A percentile compares a stretch with the other conserved stretches of the same genome.
Conservation (phyloP, 805 yeast genomes). For the Cyberlindnera maritima region DNA sequence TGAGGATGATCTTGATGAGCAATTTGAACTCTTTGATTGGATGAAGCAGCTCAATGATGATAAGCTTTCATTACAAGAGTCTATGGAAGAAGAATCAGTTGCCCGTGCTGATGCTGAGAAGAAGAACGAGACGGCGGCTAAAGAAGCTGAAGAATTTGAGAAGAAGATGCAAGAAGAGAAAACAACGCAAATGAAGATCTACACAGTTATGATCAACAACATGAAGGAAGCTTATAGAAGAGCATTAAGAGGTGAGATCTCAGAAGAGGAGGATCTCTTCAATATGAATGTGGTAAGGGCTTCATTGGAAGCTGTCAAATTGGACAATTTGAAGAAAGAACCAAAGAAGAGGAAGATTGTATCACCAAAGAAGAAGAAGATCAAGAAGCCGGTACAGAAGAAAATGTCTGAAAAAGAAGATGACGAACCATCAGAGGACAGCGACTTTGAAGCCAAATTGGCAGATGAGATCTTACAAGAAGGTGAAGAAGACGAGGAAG, state of each 20-base stretch:
- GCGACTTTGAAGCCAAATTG: background rate
- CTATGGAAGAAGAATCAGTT: background rate
- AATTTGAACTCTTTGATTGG: slow-evolving; percentile 25
- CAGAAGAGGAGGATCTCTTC: slow-evolving; percentile 19
- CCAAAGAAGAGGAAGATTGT: background rate
- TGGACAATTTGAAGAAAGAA: background rate
- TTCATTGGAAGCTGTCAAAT: slow-evolving; percentile 1
- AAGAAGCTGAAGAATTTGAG: slow-evolving; percentile 14
- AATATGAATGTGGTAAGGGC: slow-evolving; percentile 7
- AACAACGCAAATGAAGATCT: slow-evolving; percentile 16
- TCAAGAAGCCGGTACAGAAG: background rate
- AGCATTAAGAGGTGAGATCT: slow-evolving; percentile 19
- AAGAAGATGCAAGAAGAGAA: slow-evolving; percentile 11
- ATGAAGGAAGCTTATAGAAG: slow-evolving; percentile 19
- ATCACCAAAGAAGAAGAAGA: background rate
- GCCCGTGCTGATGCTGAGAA: background rate
- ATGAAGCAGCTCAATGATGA: slow-evolving; percentile 10
- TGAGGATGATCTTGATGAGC: slow-evolving; percentile 9
- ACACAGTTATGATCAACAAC: slow-evolving; percentile 22
- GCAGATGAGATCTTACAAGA: slow-evolving; percentile 1
- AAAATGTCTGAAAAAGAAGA: background rate
- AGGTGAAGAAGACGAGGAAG: background rate
- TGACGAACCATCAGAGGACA: background rate
- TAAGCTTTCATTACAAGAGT: slow-evolving; percentile 2
- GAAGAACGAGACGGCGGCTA: slow-evolving; percentile 1